phyloP scores from a whole-genome alignment of 139 green algal species.

The Chlamydomonas sphaeroides region DNA sequence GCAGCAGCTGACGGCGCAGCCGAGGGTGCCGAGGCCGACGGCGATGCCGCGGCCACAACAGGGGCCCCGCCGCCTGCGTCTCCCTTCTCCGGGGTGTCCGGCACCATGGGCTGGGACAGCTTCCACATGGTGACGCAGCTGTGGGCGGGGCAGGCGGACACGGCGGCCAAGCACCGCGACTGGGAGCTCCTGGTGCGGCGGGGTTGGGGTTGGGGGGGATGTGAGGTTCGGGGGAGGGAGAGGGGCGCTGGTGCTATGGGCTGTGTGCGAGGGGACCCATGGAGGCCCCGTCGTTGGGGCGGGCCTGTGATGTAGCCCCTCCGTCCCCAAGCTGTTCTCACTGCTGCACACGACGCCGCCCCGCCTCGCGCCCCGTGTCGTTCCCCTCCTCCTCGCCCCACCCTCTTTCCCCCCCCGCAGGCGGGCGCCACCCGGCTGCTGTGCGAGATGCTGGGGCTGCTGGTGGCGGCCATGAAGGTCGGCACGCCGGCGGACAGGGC shows the following conservation, averaged over 20 bases:
- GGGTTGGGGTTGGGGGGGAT: background rate
- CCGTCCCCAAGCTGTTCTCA: no score
- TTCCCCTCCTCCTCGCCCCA: no score
- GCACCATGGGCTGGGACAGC: constrained; percentile 82
- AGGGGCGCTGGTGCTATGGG: no score
- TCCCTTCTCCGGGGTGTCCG: constrained; percentile 73
- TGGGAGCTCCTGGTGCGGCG: constrained; percentile 78
- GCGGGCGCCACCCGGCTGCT: constrained; percentile 70
- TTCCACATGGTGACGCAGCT: constrained; percentile 74
- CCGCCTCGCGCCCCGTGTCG: no score
- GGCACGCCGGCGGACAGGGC: constrained; percentile 65
- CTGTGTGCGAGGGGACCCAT: no score
- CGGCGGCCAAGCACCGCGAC: constrained; percentile 64
- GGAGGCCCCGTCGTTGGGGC: no score
- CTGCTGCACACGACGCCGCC: no score
- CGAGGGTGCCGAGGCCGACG: background rate
- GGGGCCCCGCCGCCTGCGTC: constrained; percentile 45
- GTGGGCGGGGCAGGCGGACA: constrained; percentile 70
- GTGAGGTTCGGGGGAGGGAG: background rate
- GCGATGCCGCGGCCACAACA: background rate
- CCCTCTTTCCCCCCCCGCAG: constrained; percentile 44
- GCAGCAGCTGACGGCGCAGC: background rate
- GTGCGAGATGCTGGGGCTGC: constrained; percentile 80
- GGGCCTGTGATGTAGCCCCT: no score
- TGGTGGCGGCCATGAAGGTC: constrained; percentile 72